Conservation (phyloP, 345 rosid species). For the Garcia nutans region DNA sequence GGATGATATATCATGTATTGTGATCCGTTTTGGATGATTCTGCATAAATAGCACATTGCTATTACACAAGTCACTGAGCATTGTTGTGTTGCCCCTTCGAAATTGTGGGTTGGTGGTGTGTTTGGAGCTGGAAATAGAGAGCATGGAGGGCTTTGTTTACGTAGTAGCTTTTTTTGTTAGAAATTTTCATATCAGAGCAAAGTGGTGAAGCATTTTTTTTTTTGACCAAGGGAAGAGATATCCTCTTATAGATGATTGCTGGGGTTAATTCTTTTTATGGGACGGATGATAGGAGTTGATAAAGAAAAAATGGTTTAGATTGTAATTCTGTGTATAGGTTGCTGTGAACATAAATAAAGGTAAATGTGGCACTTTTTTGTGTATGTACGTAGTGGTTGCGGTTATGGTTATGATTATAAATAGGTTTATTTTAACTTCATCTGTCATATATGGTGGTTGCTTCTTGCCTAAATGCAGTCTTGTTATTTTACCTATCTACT, state of each 20-base stretch:
- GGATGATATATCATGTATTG: constrained; percentile 58
- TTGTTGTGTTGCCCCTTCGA: constrained; percentile 4
- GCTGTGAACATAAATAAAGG: constrained; percentile 26
- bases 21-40: constrained; percentile 51
- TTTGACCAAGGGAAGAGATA: constrained; percentile 8
- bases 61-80: background rate
- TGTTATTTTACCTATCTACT: background rate
- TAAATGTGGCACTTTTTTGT: background rate
- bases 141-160: constrained; percentile 11
- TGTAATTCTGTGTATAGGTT: constrained; percentile 28
- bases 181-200: constrained; percentile 6
- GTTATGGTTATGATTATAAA: background rate
- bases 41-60: background rate
- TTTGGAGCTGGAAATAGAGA: constrained; percentile 17
- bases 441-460: background rate
- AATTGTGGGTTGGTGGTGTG: constrained; percentile 14
- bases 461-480: background rate
- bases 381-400: background rate
- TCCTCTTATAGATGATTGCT: constrained; percentile 6
- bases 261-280: constrained; percentile 11
- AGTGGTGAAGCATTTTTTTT: constrained; percentile 27
- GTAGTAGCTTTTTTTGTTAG: constrained; percentile 14
- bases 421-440: too few species aligned
- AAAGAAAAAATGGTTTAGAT: background rate
- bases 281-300: constrained; percentile 4